Percentiles rank a stretch among this genome's conserved stretches.
phyloP scores from a whole-genome alignment of 2,329 filamentous ascomycete genomes.

The Trichophyton rubrum region DNA sequence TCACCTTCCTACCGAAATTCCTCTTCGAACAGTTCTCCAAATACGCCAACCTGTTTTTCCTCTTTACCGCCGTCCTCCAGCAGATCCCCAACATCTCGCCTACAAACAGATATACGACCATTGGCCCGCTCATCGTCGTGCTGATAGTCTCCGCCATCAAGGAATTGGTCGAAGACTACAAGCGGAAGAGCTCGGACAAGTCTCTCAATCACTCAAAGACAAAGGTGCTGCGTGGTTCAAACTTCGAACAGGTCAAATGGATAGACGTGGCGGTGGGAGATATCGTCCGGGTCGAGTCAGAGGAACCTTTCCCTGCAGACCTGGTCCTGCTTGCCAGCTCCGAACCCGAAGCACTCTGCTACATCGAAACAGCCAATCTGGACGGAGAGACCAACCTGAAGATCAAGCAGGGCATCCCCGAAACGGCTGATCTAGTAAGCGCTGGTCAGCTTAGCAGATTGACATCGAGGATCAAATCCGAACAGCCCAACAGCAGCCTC shows the following conservation, averaged over 20 bases:
- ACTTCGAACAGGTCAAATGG: slow-evolving; percentile 82
- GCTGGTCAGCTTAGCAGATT: slow-evolving; percentile 73
- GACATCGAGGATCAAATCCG: slow-evolving; percentile 75
- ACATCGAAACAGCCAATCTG: slow-evolving; percentile 95
- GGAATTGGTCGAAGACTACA: slow-evolving; percentile 85
- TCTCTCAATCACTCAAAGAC: slow-evolving; percentile 80
- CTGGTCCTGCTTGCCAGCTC: slow-evolving; percentile 85
- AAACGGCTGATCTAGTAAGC: slow-evolving; percentile 79
- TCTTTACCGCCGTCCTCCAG: slow-evolving; percentile 88
- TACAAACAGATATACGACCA: slow-evolving; percentile 91
- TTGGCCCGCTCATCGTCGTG: slow-evolving; percentile 82
- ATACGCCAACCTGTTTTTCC: slow-evolving; percentile 98
- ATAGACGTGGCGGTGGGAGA: slow-evolving; percentile 87
- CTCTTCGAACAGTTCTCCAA: slow-evolving; percentile 97
- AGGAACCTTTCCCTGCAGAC: slow-evolving; percentile 90
- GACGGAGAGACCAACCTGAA: slow-evolving; percentile 98
- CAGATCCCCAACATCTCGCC: slow-evolving; percentile 92
- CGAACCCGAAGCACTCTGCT: slow-evolving; percentile 93
- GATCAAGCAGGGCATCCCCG: slow-evolving; percentile 93
- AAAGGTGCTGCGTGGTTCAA: slow-evolving; percentile 67
- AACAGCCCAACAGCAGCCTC: slow-evolving; percentile 94
- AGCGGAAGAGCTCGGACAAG: slow-evolving; percentile 75
- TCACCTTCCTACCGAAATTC: slow-evolving; percentile 93
- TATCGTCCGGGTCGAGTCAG: slow-evolving; percentile 82
- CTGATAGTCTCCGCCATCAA: slow-evolving; percentile 90